Percentiles rank a stretch among this genome's conserved stretches.
Conservation (phyloP, 2,329 filamentous ascomycete species). For the Claviceps purpurea region DNA sequence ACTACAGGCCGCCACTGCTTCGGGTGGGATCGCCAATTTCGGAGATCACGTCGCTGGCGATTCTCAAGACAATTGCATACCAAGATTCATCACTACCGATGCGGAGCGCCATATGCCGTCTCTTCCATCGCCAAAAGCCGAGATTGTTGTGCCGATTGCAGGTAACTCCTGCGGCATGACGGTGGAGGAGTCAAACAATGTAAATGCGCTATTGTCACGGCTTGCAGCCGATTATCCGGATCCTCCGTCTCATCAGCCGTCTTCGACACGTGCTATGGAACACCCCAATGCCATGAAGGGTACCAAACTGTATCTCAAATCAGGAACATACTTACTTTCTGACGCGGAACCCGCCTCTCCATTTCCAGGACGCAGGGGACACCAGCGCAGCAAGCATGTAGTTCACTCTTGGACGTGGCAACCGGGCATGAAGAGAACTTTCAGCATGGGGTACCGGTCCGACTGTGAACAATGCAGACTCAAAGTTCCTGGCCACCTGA, state of each 20-base stretch:
- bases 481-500: slow-evolving; percentile 68
- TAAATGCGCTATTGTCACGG: background rate
- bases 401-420: slow-evolving; percentile 47
- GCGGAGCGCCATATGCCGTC: slow-evolving; percentile 39
- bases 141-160: slow-evolving; percentile 34
- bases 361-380: slow-evolving; percentile 38
- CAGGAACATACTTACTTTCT: slow-evolving; percentile 11
- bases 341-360: slow-evolving; percentile 27
- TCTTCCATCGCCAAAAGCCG: slow-evolving; percentile 47
- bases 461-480: slow-evolving; percentile 67
- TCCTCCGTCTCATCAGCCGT: slow-evolving; percentile 9
- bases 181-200: slow-evolving; percentile 10
- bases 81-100: slow-evolving; percentile 29
- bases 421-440: slow-evolving; percentile 53
- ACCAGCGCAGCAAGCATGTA: slow-evolving; percentile 45
- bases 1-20: slow-evolving; percentile 20
- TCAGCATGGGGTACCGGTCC: slow-evolving; percentile 65
- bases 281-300: slow-evolving; percentile 27
- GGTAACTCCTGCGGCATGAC: slow-evolving; percentile 19
- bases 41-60: slow-evolving; percentile 28
- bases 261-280: slow-evolving; percentile 24
- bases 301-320: slow-evolving; percentile 14
- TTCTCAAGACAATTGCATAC: slow-evolving; percentile 29
- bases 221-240: slow-evolving; percentile 10
- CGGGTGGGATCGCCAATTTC: slow-evolving; percentile 24